Base-by-base conservation (phyloP, 192 early-diverging fungal species). In the Coemansia sp. region DNA sequence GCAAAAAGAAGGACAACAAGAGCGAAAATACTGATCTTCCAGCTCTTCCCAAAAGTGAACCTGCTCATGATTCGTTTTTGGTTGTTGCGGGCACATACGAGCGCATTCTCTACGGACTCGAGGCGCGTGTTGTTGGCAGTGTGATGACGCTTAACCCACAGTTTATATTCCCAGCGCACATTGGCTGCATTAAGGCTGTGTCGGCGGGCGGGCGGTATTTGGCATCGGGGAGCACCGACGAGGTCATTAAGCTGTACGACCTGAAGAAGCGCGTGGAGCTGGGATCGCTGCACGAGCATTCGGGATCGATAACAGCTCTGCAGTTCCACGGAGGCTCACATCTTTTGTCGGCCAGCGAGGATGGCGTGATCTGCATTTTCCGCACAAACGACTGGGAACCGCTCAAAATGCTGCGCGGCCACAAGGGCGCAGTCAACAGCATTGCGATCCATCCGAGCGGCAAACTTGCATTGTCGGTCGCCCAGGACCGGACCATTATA, bases 151-250 rank as follows among this genome's bases (percentile, higher is more conserved):
- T 80, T 18, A 71, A 64, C 10, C 92, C 95, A 13, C 78, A 89
- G 37, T 99, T 97, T 84, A 94, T 95, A 57, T 95, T 98, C 57
- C 90, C 96, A 5, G 91, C 98, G 11, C 98, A 99, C 74, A 94
- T 90, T 51, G 89, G 92, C 19, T 94, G 90, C 73, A 98, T 99
- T 78, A 96, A 94, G 62, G 84, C 92, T 7, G 82, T 93, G 37
- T 88, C 91, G 2, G 76, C 84, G n/a, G 87, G 88, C 26, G 87
- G 87, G 11, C 81, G 89, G 48, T 91, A 83, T 68, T 82, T 99
- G 69, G 95, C 95, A 1, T 95, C 97, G 10, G 97, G 97, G 16
- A 93, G 95, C 60, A 90, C 92, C 8, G 97, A 99, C 69, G 97
- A 99, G 76, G 84, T 91, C 69, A 92, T 99, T 60, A 92, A 91